Percentiles rank a stretch among this genome's conserved stretches.
These are phyloP conservation scores for Ceratobasidium sp. DNA, from an alignment of 1,284 basidiomycete genomes.

Conservation along the genomic window DNA sequence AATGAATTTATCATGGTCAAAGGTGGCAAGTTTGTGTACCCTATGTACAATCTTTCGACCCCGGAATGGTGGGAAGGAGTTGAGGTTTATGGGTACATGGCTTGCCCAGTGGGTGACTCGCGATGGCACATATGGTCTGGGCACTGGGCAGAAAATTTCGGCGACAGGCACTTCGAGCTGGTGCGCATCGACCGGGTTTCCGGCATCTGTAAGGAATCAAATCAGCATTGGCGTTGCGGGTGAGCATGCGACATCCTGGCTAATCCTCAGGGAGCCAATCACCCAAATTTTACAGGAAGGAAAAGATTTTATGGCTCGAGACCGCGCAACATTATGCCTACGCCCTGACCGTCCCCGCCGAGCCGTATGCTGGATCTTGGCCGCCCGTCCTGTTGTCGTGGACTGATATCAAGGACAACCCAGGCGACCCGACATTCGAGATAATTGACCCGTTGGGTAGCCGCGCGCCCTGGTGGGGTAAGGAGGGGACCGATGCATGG, in stretches of 20 bases:
- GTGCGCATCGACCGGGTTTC: neutral
- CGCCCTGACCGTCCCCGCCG: neutral
- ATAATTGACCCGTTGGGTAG: too few relatives aligned
- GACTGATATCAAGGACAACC: neutral
- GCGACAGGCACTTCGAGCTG: neutral
- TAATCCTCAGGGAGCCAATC: neutral
- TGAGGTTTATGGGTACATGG: neutral
- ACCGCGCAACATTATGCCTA: neutral
- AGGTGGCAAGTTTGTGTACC: slow-evolving; percentile 3
- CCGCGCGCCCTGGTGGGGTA: too few relatives aligned
- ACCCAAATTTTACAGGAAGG: neutral
- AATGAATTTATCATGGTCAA: slow-evolving; percentile 5
- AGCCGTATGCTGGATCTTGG: neutral
- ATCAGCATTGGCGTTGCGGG: neutral
- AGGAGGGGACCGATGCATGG: too few relatives aligned
- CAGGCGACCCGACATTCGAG: too few relatives aligned
- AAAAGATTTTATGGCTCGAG: slow-evolving; percentile 4
- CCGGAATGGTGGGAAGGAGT: slow-evolving; percentile 2
- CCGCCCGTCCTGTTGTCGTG: neutral
- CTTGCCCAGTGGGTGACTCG: neutral
- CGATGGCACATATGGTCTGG: neutral
- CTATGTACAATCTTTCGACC: neutral
- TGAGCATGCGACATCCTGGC: neutral
- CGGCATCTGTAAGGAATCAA: neutral
- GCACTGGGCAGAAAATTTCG: neutral